A percentile compares a stretch with the other conserved stretches of the same genome.
Conservation (phyloP, 2,329 filamentous ascomycete genomes). For the Talaromyces sp. region DNA sequence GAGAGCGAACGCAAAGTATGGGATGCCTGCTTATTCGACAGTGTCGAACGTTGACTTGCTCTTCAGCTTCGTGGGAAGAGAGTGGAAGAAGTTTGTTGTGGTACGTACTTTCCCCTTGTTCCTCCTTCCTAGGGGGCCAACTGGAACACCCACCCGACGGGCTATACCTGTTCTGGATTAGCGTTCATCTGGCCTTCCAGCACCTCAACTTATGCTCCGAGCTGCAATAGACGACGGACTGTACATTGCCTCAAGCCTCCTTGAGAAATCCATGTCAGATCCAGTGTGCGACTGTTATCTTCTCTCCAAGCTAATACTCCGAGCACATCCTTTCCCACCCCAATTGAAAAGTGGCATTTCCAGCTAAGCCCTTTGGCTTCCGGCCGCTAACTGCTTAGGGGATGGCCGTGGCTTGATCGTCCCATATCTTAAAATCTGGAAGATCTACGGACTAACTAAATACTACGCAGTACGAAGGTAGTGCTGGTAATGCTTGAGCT, state of each 20-base stretch:
- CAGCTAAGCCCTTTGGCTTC: background rate
- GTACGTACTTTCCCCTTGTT: background rate
- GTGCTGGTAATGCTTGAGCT: background rate
- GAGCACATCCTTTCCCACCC: background rate
- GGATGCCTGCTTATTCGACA: background rate
- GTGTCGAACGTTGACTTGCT: background rate
- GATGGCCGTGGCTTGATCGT: background rate
- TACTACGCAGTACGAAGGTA: no score
- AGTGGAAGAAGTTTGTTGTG: background rate
- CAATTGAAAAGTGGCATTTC: background rate
- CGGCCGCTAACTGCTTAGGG: slow-evolving; percentile 5
- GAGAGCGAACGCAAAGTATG: background rate
- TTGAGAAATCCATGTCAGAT: no score
- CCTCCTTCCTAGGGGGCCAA: background rate
- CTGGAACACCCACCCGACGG: background rate
- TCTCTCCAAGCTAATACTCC: background rate
- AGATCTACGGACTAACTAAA: background rate
- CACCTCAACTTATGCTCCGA: background rate
- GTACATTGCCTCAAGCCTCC: no score
- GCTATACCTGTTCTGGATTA: background rate
- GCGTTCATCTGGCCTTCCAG: background rate
- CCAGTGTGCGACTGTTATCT: background rate
- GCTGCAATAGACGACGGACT: background rate
- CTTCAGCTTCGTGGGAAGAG: background rate
- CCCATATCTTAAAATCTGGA: background rate